Evolutionary conservation across 2,329 filamentous ascomycete genomes (phyloP), one percentile per base, ranked within the genome.

Genomic region (Chrysoporthe puriensis): DNA sequence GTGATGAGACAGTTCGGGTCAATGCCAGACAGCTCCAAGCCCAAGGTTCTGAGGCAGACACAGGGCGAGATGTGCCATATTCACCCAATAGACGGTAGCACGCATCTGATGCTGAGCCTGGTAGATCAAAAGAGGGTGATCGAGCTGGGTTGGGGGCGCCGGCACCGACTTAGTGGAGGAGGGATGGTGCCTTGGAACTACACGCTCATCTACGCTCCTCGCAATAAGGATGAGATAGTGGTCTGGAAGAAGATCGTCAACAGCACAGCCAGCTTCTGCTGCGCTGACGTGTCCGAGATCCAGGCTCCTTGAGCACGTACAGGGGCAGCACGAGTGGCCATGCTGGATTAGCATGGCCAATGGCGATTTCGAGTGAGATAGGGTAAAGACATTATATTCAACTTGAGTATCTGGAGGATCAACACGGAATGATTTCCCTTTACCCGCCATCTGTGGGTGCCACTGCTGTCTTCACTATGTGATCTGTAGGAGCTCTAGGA

Each of bases 131-230:
- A 74, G 57, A 70, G 71, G 43, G 75, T 75, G 5, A 76, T 81
- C 32, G 72, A 67, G n/a, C 72, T 71, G 44, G 79, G 79, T 1
- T 82, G 81, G 80, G 80, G 74, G n/a, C 76, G 80, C 71, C 72
- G 80, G 2, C 80, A 82, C 60, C 70, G 70, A 59, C 70, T 82
- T 52, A 74, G 75, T 26, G 77, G 78, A 1, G 62, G 66, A 1
- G 70, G 66, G 1, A 56, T 71, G 2, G 16, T 79, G 52, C 78
- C 80, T 0, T 76, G 75, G 73, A 76, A 74, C 0, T 82, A 80
- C 66, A 73, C 81, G 21, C 64, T 83, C 59, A 62, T 82, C 0
- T 83, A 82, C 43, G 79, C 80, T 21, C 80, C 80, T 50, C 71
- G 80, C 18, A 71, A 79, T 43, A 74, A 74, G 14, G 73, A 57